phyloP scores from a whole-genome alignment of 352 stramenopile genomes.

The Aphanomyces astaci region DNA sequence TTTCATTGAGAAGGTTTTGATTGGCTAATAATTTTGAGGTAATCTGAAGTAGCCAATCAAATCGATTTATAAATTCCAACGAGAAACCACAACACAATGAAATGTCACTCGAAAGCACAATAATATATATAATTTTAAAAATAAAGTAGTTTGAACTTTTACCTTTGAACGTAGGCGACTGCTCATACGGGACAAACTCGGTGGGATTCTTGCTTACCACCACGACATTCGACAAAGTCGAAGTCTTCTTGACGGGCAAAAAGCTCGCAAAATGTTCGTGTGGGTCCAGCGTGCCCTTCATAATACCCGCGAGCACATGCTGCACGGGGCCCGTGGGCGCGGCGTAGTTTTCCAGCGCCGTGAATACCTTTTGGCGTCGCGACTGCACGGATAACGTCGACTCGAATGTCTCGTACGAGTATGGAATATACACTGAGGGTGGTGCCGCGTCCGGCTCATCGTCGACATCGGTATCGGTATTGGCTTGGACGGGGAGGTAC shows the following conservation, averaged over 20 bases:
- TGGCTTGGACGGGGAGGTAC: conserved; percentile 5
- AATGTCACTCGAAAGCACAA: no score
- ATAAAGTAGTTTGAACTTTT: no score
- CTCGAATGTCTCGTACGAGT: conserved; percentile 61
- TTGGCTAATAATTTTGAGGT: no score
- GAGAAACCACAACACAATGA: no score
- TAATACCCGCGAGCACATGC: conserved; percentile 75
- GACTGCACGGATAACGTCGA: conserved; percentile 53
- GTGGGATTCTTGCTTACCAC: conserved; percentile 27
- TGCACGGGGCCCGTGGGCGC: conserved; percentile 78
- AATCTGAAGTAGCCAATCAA: no score
- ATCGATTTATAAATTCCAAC: no score
- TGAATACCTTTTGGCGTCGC: neutral
- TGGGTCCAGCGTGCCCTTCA: conserved; percentile 86
- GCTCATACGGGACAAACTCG: conserved; percentile 84
- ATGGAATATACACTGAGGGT: conserved; percentile 52
- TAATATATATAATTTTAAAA: no score
- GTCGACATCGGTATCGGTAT: no score
- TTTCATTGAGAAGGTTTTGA: no score
- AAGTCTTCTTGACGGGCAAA: conserved; percentile 36
- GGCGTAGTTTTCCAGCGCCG: conserved; percentile 43
- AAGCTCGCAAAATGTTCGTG: conserved; percentile 86
- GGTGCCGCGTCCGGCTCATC: conserved; percentile 32
- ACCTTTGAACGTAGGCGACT: conserved; percentile 83
- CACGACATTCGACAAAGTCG: neutral